phyloP scores from a whole-genome alignment of 768 basidiomycete species.

The Leucogyrophana mollusca region DNA sequence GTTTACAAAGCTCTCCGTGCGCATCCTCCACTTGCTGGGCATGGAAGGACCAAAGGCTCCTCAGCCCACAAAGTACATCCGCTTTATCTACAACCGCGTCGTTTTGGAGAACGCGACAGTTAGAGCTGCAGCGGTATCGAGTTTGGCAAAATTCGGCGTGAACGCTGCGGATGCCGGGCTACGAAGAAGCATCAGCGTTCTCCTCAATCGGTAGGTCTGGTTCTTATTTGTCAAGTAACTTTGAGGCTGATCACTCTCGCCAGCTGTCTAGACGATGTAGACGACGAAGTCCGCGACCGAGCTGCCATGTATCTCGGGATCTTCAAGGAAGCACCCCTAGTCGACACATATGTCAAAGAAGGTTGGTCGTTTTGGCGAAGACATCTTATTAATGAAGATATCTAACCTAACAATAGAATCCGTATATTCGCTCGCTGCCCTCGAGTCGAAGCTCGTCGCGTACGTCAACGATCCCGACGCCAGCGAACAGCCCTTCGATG shows the following conservation, averaged over 20 bases:
- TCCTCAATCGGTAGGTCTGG: conserved; percentile 72
- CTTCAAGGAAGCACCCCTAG: conserved; percentile 75
- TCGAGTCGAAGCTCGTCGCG: conserved; percentile 90
- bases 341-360: conserved; percentile 88
- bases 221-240: neutral
- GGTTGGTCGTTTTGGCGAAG: conserved; percentile 47
- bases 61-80: conserved; percentile 98
- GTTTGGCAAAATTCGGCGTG: conserved; percentile 95
- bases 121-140: conserved; percentile 92
- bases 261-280: conserved; percentile 96
- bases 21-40: conserved; percentile 92
- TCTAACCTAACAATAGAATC: conserved; percentile 63
- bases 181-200: conserved; percentile 82
- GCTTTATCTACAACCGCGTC: conserved; percentile 99
- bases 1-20: conserved; percentile 97
- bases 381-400: neutral
- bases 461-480: conserved; percentile 87
- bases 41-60: conserved; percentile 94
- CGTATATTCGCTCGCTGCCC: conserved; percentile 83
- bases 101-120: conserved; percentile 98
- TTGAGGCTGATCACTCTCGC: conserved; percentile 5
- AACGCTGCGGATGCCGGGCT: conserved; percentile 77
- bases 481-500: conserved; percentile 74
- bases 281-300: conserved; percentile 97
- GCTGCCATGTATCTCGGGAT: conserved; percentile 92